Conservation (phyloP, 257 asterid genomes). For the Handroanthus guayacan region DNA sequence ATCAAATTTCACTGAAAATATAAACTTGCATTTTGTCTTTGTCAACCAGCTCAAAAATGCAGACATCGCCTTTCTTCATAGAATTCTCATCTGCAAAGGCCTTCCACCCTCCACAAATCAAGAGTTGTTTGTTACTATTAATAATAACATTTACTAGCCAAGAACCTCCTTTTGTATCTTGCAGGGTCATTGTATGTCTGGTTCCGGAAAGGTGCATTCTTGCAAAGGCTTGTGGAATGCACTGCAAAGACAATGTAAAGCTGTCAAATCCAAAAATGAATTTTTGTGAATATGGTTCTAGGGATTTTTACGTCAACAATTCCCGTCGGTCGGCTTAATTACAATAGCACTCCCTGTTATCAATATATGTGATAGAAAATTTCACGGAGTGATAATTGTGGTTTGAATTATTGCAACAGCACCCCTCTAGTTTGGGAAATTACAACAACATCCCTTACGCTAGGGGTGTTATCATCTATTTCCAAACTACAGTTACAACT, state of each 20-base stretch:
- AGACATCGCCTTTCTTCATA: slow-evolving; percentile 34
- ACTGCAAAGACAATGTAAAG: slow-evolving; percentile 23
- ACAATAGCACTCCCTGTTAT: too few species aligned
- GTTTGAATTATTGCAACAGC: too few species aligned
- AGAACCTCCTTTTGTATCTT: slow-evolving; percentile 10
- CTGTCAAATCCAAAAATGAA: background rate
- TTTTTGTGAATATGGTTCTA: too few species aligned
- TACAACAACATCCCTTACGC: too few species aligned
- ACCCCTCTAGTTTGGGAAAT: too few species aligned
- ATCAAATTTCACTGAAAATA: background rate
- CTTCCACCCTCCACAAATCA: slow-evolving; percentile 40
- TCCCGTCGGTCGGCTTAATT: too few species aligned
- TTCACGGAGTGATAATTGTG: too few species aligned
- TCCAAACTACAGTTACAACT: too few species aligned
- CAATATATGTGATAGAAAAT: too few species aligned
- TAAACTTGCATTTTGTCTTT: slow-evolving; percentile 22
- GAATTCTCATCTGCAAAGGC: slow-evolving; percentile 32
- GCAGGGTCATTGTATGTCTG: background rate
- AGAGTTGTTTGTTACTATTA: background rate
- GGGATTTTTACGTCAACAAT: background rate
- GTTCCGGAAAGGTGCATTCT: slow-evolving; percentile 10
- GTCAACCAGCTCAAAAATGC: slow-evolving; percentile 41
- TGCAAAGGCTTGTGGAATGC: slow-evolving; percentile 26
- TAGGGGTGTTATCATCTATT: too few species aligned
- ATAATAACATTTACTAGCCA: background rate